These are phyloP conservation scores for Phytophthora ohioensis DNA, from an alignment of 352 stramenopile species.

Conservation along the genomic window DNA sequence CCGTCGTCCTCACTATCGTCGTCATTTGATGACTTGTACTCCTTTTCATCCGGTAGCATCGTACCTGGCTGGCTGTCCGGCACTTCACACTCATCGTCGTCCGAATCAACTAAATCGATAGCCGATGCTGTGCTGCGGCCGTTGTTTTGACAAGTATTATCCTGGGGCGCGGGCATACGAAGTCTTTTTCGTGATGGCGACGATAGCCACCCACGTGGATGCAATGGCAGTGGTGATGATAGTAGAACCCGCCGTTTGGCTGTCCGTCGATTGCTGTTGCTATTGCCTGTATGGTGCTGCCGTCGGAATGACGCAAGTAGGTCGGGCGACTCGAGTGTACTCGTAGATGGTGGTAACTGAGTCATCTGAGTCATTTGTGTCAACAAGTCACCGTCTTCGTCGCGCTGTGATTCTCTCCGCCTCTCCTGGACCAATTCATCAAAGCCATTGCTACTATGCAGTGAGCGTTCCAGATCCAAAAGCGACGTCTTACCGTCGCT, in stretches of 20 bases:
- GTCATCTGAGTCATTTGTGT: conserved; percentile 47
- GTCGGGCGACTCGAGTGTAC: conserved; percentile 48
- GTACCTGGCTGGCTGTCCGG: conserved; percentile 22
- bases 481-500: conserved; percentile 24
- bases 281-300: conserved; percentile 8
- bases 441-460: conserved; percentile 34
- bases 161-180: conserved; percentile 32
- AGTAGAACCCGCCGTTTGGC: conserved; percentile 35
- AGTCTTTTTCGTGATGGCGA: conserved; percentile 46
- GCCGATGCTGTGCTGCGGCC: not conserved
- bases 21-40: conserved; percentile 17
- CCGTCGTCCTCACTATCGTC: conserved; percentile 3
- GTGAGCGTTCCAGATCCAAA: conserved; percentile 34
- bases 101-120: conserved; percentile 22
- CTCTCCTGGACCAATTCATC: conserved; percentile 34
- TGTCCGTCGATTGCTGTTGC: conserved; percentile 14
- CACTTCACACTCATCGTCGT: conserved; percentile 31
- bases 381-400: conserved; percentile 31
- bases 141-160: not conserved
- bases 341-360: conserved; percentile 38
- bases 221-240: conserved; percentile 23
- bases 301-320: conserved; percentile 38
- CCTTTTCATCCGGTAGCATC: conserved; percentile 14
- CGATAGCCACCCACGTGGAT: conserved; percentile 19
- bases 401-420: conserved; percentile 28